phyloP scores from a whole-genome alignment of 768 basidiomycete genomes.

The Chalciporus piperatus region DNA sequence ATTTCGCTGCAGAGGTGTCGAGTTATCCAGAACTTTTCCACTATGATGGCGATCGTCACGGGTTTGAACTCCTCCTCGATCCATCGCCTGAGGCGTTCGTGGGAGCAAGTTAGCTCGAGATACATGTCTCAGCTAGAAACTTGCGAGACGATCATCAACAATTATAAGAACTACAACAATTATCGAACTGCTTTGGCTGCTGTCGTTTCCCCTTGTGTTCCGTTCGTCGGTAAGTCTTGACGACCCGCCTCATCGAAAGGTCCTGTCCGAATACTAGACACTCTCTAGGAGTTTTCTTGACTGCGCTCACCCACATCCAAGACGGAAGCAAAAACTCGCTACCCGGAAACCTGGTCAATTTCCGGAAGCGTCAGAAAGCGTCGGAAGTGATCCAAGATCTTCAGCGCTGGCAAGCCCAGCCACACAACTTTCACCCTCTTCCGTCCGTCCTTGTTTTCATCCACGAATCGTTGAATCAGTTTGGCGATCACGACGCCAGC shows the following conservation, averaged over 20 bases:
- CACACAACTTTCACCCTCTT: constrained; percentile 51
- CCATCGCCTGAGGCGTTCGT: constrained; percentile 61
- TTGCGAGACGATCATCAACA: constrained; percentile 59
- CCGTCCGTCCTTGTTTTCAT: constrained; percentile 44
- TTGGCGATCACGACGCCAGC: constrained; percentile 31
- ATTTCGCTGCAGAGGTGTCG: constrained; percentile 49
- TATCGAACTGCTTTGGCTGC: constrained; percentile 54
- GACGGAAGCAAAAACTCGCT: constrained; percentile 57
- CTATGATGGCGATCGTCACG: constrained; percentile 65
- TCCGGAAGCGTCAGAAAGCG: constrained; percentile 51
- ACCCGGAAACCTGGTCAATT: constrained; percentile 50
- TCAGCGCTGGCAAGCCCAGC: constrained; percentile 52
- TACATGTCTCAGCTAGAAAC: constrained; percentile 47
- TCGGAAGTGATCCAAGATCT: constrained; percentile 59
- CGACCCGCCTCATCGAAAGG: not conserved
- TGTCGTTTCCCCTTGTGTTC: constrained; percentile 63
- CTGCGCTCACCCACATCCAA: constrained; percentile 58
- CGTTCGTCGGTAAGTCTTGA: constrained; percentile 57
- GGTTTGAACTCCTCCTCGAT: constrained; percentile 67
- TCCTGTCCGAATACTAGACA: constrained; percentile 4
- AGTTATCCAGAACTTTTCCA: constrained; percentile 63
- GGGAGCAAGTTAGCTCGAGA: constrained; percentile 53
- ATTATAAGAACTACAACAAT: constrained; percentile 65
- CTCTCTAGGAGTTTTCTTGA: constrained; percentile 53
- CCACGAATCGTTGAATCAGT: constrained; percentile 37